phyloP scores from a whole-genome alignment of 495 filamentous ascomycete genomes.

The Geopyxis carbonaria region DNA sequence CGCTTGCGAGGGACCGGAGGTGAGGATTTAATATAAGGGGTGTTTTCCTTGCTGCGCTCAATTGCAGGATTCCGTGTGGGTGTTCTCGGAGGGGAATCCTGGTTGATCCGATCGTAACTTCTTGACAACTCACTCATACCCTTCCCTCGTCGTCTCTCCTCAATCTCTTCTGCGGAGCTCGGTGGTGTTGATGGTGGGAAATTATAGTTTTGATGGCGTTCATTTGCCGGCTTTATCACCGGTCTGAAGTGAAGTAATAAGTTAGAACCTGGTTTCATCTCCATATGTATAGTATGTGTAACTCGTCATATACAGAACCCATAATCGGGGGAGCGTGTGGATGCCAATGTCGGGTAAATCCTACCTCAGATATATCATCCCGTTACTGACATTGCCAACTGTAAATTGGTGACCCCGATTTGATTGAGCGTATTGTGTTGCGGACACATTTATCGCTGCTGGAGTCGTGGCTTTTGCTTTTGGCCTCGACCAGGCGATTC shows the following conservation, averaged over 20 bases:
- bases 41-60: conserved; percentile 10
- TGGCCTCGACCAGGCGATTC: conserved; percentile 10
- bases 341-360: conserved; percentile 13
- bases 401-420: conserved; percentile 59
- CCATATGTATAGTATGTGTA: not conserved
- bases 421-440: conserved; percentile 25
- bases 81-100: conserved; percentile 22
- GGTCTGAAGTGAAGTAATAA: conserved; percentile 10
- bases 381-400: conserved; percentile 87
- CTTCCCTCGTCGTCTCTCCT: conserved; percentile 7
- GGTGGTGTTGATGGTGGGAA: conserved; percentile 24
- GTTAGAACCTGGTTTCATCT: conserved; percentile 4
- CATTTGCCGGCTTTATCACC: conserved; percentile 22
- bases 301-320: conserved; percentile 9
- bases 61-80: conserved; percentile 12
- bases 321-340: conserved; percentile 10
- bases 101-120: conserved; percentile 10
- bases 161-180: conserved; percentile 14
- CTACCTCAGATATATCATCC: conserved; percentile 87
- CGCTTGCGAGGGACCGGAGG: conserved; percentile 25
- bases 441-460: conserved; percentile 5
- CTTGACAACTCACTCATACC: conserved; percentile 10
- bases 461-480: conserved; percentile 9
- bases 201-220: conserved; percentile 16
- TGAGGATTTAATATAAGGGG: conserved; percentile 20